phyloP scores from a whole-genome alignment of 257 asterid genomes.

The Solanum stenotomum region DNA sequence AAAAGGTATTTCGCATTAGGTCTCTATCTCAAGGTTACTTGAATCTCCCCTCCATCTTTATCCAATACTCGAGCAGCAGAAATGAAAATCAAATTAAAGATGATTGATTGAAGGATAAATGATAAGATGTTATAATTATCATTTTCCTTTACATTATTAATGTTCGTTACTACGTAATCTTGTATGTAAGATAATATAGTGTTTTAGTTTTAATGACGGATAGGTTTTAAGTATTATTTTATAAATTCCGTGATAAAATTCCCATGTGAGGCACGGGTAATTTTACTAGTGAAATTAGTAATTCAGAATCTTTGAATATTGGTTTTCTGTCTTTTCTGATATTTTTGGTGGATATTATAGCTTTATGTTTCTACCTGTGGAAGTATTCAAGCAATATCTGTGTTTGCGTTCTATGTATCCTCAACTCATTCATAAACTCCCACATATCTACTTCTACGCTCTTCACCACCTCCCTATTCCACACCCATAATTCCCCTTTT shows the following conservation, averaged over 20 bases:
- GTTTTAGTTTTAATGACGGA: not conserved
- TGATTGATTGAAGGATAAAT: not conserved
- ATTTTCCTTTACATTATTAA: not conserved
- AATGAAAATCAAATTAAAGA: not conserved
- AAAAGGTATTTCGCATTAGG: not conserved
- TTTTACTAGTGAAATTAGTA: not conserved
- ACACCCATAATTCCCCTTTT: not conserved
- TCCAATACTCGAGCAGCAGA: not conserved
- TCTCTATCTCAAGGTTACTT: not conserved
- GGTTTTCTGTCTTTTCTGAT: not conserved
- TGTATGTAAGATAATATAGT: not conserved
- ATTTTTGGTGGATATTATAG: not conserved
- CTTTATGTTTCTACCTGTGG: not conserved
- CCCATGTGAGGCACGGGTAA: not conserved
- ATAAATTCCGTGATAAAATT: not conserved
- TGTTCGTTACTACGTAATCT: not conserved
- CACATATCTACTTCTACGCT: not conserved
- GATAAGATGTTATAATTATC: not conserved
- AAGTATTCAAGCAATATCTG: not conserved
- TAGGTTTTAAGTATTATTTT: not conserved
- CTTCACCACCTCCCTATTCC: not conserved
- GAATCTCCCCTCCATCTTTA: not conserved
- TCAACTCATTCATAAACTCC: not conserved
- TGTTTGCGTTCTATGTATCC: not conserved
- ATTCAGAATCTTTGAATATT: not conserved